phyloP scores from a whole-genome alignment of 257 asterid species.

The Lycium ferocissimum region DNA sequence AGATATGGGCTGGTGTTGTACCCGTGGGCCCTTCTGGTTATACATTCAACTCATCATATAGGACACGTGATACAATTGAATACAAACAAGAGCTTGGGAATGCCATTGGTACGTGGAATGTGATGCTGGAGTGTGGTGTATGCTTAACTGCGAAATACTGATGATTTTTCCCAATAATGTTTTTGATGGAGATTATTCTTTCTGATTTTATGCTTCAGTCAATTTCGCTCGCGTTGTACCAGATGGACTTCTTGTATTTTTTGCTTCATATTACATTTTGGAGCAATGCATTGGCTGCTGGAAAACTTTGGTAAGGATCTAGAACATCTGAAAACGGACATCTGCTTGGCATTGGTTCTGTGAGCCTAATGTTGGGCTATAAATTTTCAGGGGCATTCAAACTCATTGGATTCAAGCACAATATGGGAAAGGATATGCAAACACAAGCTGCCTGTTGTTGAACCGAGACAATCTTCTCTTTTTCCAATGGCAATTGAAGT shows the following conservation, averaged over 20 bases:
- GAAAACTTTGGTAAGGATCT: slow-evolving; percentile 72
- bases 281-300: slow-evolving; percentile 91
- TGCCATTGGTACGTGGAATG: slow-evolving; percentile 80
- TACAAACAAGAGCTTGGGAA: slow-evolving; percentile 97
- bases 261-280: slow-evolving; percentile 90
- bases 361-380: slow-evolving; percentile 29
- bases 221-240: slow-evolving; percentile 98
- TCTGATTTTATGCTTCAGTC: slow-evolving; percentile 55
- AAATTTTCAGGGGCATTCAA: slow-evolving; percentile 62
- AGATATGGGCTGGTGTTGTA: slow-evolving; percentile 93
- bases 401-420: slow-evolving; percentile 63
- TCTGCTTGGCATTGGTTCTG: slow-evolving; percentile 18
- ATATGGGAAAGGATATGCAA: slow-evolving; percentile 98
- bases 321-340: slow-evolving; percentile 26
- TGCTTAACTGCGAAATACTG: slow-evolving; percentile 17
- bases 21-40: slow-evolving; percentile 95
- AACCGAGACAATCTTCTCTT: slow-evolving; percentile 94
- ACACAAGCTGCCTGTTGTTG: slow-evolving; percentile 90
- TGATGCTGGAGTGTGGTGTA: slow-evolving; percentile 7
- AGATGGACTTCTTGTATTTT: slow-evolving; percentile 94
- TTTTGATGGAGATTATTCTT: slow-evolving; percentile 28
- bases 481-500: slow-evolving; percentile 85
- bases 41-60: slow-evolving; percentile 88
- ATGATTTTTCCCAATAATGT: not conserved
- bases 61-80: slow-evolving; percentile 82